Conservation (phyloP, 768 basidiomycete species). For the Lyophyllum atratum region DNA sequence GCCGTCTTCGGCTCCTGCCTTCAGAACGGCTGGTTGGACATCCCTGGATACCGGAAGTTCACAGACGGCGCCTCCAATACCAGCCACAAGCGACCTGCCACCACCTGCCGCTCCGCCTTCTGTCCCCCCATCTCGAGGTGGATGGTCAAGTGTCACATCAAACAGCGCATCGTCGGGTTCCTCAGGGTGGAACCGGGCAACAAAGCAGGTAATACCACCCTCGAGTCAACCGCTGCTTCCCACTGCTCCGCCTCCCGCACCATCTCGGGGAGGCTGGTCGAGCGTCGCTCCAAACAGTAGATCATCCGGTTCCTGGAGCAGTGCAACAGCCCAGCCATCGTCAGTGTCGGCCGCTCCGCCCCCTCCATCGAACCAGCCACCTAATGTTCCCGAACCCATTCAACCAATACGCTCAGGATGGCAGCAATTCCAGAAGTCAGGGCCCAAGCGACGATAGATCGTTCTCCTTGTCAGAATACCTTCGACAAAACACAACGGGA, state of each 20-base stretch:
- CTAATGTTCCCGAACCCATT: constrained; percentile 19
- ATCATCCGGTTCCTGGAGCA: constrained; percentile 7
- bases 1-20: constrained; percentile 40
- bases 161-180: constrained; percentile 1
- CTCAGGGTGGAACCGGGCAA: constrained; percentile 17
- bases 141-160: not conserved
- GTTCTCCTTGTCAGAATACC: not conserved
- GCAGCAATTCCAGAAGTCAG: constrained; percentile 58
- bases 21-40: constrained; percentile 68
- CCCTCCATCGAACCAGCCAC: not conserved
- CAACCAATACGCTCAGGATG: constrained; percentile 48
- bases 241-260: constrained; percentile 19
- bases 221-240: constrained; percentile 23
- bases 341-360: constrained; percentile 4
- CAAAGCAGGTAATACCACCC: constrained; percentile 22
- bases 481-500: constrained; percentile 5
- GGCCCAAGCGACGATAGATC: constrained; percentile 27
- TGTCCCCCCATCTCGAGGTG: not conserved
- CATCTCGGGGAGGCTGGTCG: constrained; percentile 11
- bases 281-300: constrained; percentile 7
- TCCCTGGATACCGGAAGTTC: constrained; percentile 56
- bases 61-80: constrained; percentile 21
- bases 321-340: not conserved
- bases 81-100: constrained; percentile 13
- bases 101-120: constrained; percentile 17